phyloP scores from a whole-genome alignment of 306 rosid species.

The Cucumis melo region DNA sequence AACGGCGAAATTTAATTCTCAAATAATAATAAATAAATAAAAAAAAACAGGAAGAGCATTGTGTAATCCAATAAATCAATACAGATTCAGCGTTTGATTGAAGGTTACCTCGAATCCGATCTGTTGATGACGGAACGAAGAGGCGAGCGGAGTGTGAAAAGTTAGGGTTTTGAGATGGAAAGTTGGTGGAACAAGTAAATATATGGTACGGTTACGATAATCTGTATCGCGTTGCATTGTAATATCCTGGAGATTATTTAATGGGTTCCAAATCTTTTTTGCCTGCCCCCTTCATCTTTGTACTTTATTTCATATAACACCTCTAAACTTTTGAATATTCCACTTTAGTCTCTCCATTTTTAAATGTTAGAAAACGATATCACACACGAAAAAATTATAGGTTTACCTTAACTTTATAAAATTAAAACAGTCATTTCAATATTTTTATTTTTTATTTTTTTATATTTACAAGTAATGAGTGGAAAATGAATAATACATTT shows the following conservation, averaged over 20 bases:
- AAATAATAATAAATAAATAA: too few species aligned
- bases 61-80: background rate
- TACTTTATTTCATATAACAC: background rate
- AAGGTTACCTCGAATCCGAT: constrained; percentile 22
- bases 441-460: too few species aligned
- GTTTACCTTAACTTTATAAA: too few species aligned
- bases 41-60: background rate
- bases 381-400: too few species aligned
- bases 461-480: too few species aligned
- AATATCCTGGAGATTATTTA: background rate
- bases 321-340: background rate
- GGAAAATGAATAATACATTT: too few species aligned
- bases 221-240: background rate
- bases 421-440: too few species aligned
- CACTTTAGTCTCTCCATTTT: background rate
- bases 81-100: background rate
- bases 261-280: background rate
- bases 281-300: background rate
- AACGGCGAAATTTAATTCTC: background rate
- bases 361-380: too few species aligned
- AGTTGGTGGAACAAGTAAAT: background rate
- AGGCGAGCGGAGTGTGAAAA: background rate
- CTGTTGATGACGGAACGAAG: constrained; percentile 13
- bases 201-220: background rate
- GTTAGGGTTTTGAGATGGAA: constrained; percentile 28